A percentile compares a stretch with the other conserved stretches of the same genome.
Evolutionary conservation across 1,284 basidiomycete genomes (phyloP).

Genomic region (Xerocomus amazonicus): DNA sequence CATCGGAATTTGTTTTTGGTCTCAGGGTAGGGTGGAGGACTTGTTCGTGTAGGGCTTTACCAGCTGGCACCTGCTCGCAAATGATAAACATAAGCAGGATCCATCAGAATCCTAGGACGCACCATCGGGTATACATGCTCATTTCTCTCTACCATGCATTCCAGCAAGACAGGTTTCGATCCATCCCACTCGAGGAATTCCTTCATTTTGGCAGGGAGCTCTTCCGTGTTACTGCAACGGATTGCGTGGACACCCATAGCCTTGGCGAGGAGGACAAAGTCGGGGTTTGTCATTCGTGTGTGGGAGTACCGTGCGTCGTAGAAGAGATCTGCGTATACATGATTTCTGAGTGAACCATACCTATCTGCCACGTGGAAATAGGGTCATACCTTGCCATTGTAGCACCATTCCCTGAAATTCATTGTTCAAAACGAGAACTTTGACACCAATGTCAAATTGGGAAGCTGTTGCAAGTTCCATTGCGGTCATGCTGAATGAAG

Average conservation of each 20-base stretch:
- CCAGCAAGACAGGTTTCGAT: slow-evolving; percentile 83
- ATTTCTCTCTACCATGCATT: slow-evolving; percentile 81
- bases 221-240: slow-evolving; percentile 65
- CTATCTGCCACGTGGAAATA: neutral
- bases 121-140: slow-evolving; percentile 98
- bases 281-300: slow-evolving; percentile 91
- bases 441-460: slow-evolving; percentile 91
- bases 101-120: slow-evolving; percentile 19
- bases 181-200: slow-evolving; percentile 96
- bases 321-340: slow-evolving; percentile 69
- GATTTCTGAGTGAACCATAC: slow-evolving; percentile 1
- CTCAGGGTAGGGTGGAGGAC: slow-evolving; percentile 58
- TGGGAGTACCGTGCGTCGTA: slow-evolving; percentile 94
- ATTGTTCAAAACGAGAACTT: slow-evolving; percentile 88
- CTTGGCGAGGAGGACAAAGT: slow-evolving; percentile 86
- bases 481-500: slow-evolving; percentile 98
- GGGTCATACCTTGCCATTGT: slow-evolving; percentile 87
- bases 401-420: slow-evolving; percentile 98
- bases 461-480: slow-evolving; percentile 97
- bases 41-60: slow-evolving; percentile 90
- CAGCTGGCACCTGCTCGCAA: slow-evolving; percentile 65
- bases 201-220: slow-evolving; percentile 94
- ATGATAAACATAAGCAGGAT: slow-evolving; percentile 5
- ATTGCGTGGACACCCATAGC: slow-evolving; percentile 93
- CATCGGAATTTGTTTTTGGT: slow-evolving; percentile 25